phyloP scores from a whole-genome alignment of 1,284 basidiomycete genomes.

The Papiliotrema laurentii region DNA sequence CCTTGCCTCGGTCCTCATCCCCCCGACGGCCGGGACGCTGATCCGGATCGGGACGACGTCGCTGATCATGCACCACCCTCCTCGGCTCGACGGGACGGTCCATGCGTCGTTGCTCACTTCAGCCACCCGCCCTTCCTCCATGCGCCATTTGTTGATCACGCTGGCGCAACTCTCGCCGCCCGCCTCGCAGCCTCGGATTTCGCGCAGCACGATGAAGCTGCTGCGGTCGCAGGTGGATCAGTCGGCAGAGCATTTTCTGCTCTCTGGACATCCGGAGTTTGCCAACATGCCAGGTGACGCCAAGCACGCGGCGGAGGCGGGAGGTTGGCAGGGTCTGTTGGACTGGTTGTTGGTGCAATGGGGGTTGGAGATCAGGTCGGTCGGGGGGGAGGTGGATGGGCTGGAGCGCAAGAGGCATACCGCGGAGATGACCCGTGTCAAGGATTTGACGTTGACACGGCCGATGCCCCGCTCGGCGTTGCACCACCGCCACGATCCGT shows the following conservation, averaged over 20 bases:
- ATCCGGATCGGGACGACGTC: no score
- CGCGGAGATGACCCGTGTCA: no score
- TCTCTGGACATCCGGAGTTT: background rate
- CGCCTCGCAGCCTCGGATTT: background rate
- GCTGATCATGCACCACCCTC: background rate
- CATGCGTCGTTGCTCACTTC: background rate
- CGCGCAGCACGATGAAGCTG: background rate
- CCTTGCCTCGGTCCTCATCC: background rate
- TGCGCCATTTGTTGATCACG: background rate
- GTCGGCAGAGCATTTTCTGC: background rate
- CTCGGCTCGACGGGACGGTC: background rate
- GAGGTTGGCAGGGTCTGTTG: background rate
- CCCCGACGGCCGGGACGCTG: no score
- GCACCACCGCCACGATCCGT: no score
- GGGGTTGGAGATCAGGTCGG: background rate
- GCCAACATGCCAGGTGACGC: background rate
- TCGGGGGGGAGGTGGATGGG: background rate
- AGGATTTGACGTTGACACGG: no score
- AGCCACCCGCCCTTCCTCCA: background rate
- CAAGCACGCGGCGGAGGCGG: background rate
- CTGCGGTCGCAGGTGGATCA: background rate
- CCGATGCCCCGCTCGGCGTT: no score
- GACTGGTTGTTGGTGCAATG: background rate
- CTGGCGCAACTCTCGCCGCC: background rate
- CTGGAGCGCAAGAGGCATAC: no score